Evolutionary conservation across 371 early-diverging fungal species (phyloP).

Genomic region (Apophysomyces variabilis): DNA sequence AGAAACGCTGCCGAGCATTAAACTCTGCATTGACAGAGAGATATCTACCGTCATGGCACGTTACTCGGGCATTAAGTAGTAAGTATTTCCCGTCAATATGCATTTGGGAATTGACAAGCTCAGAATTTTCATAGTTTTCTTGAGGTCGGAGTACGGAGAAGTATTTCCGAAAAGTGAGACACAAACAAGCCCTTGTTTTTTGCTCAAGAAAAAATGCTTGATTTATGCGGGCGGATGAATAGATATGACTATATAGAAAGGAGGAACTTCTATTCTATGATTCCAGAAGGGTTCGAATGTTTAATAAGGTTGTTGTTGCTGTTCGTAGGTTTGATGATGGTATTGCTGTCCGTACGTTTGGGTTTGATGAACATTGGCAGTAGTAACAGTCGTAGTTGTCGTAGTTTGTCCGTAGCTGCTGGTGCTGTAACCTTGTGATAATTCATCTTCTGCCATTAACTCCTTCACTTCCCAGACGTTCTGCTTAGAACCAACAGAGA

Average conservation of each 20-base stretch:
- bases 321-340: conserved; percentile 6
- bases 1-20: no score
- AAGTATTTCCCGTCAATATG: neutral
- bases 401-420: conserved; percentile 20
- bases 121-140: no score
- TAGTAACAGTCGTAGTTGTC: neutral
- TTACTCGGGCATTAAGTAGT: neutral
- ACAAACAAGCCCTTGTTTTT: neutral
- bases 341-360: conserved; percentile 4
- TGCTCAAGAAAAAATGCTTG: neutral
- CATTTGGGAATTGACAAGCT: no score
- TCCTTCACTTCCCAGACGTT: conserved; percentile 96
- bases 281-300: neutral
- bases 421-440: conserved; percentile 22
- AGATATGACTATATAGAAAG: conserved; percentile 7
- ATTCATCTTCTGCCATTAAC: conserved; percentile 62
- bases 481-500: conserved; percentile 88
- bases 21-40: no score
- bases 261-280: conserved; percentile 6
- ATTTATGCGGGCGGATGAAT: conserved; percentile 5
- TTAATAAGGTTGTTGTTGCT: conserved; percentile 7
- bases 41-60: no score
- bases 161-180: neutral
- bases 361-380: neutral
- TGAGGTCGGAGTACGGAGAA: no score